Evolutionary conservation across 306 rosid species (phyloP), one percentile per base, ranked within the genome.

Genomic region (Rosa chinensis): DNA sequence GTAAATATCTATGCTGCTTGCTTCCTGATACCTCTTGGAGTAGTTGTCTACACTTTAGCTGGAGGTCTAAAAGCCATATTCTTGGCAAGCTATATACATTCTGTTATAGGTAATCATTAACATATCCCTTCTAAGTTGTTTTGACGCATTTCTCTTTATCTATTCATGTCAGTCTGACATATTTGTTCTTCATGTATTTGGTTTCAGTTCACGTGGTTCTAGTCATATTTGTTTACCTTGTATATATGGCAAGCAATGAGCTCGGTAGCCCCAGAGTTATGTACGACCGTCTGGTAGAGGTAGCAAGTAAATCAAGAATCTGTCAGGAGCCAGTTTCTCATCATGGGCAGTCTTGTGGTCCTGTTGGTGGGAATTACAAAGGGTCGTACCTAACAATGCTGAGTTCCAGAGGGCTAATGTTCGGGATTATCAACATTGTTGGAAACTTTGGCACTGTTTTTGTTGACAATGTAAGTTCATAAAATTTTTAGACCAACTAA

Each of bases 51-150:
- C 67, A 94, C 98, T 47, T 88, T 94, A 61, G 97, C 97, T 28
- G 98, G 98, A 85, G 97, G 97, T 80, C 82, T 94, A 40, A 94
- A 94, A 73, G 98, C 98, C n/a, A 94, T 97, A 2, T 94, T 94
- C 87, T 92, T 94, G 81, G 98, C 98, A 74, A 94, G 97, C 90
- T 94, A 94, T 81, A 88, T 94, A 72, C 98, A 94, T 87, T 94
- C 98, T 45, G 93, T 94, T 73, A 92, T 92, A 87, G 98, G 98
- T 94, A 82, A 28, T 78, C 28, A 52, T 18, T 50, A 12, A 10
- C 77, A 49, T 53, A 79, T 72, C 77, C 17, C 42, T 42, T 16
- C 66, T 20, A 13, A 49, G 10, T 75, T 73, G 35, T 32, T 32
- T 32, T 32, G 35, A 32, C 3, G 3, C 35, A 32, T 1, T 2